Evolutionary conservation across 495 filamentous ascomycete genomes (phyloP), one percentile per base, ranked within the genome.

Genomic region (Trichoderma gamsii): DNA sequence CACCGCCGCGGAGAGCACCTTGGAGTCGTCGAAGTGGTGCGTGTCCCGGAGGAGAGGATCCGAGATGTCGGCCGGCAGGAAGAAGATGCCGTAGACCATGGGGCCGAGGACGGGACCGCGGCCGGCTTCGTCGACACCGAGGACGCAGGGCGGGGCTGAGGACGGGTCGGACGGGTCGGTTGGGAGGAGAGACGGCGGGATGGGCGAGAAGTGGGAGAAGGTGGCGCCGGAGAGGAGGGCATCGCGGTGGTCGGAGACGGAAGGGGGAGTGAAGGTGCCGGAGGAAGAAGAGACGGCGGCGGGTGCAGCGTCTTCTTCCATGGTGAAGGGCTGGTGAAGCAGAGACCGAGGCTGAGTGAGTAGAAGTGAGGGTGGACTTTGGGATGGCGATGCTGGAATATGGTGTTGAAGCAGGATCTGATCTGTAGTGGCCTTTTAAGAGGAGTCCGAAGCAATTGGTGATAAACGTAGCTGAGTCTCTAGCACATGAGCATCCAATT

Each of bases 51-150:
- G 87, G 23, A 97, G 85, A 2, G 88, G 82, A 70, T 84, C 85
- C 43, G 93, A 90, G 44, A 86, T 80, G 1, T 82, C 68, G 3
- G 85, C 67, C 0, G 93, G 92, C 1, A 97, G 85, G 80, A 93
- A 97, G 81, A 94, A 90, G 71, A 92, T 84, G 68, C 89, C 90
- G 82, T 98, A 98, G 70, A 98, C 93, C 95, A 99, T 99, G 13
- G 95, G 94, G 2, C 95, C 95, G 4, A 99, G 84, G 8, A 98
- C 96, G 23, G 95, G 96, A 9, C 95, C 95, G 69, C 95, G 87
- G 63, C 95, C 95, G 68, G 95, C 95, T 83, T 99, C 95, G 76
- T 99, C 95, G 64, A 99, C 89, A 44, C 95, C 95, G 21, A 99
- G 83, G 41, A 73, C 75, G 76, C 76, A 82, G 32, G 79, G 74